Evolutionary conservation across 106 monocot genomes (phyloP).

Genomic region (Cymbidium sinense): DNA sequence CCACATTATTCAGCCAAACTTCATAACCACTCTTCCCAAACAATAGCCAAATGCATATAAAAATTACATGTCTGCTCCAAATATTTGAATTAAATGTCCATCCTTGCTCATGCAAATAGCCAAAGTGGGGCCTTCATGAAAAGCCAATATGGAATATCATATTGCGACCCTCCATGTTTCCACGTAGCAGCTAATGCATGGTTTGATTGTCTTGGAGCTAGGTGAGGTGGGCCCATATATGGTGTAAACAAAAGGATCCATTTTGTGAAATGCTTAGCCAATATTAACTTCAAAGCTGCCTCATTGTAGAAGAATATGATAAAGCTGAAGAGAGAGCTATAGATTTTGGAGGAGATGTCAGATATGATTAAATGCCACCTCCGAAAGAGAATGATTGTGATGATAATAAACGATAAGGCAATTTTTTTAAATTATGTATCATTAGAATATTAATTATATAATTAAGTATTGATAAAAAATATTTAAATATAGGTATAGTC

Average conservation of each 20-base stretch:
- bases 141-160: neutral
- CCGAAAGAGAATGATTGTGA: neutral
- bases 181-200: neutral
- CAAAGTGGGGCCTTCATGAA: neutral
- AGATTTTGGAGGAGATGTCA: slow-evolving; percentile 4
- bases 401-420: too few relatives aligned
- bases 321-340: neutral
- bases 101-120: neutral
- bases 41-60: too few relatives aligned
- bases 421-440: too few relatives aligned
- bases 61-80: neutral
- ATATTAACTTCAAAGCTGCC: neutral
- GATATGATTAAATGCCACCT: neutral
- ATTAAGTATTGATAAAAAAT: too few relatives aligned
- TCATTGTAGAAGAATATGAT: neutral
- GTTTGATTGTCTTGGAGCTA: neutral
- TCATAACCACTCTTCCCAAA: neutral
- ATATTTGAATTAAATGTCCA: neutral
- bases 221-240: neutral
- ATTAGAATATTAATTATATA: too few relatives aligned
- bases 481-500: too few relatives aligned
- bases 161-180: neutral
- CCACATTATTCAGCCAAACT: neutral
- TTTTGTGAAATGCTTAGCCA: neutral
- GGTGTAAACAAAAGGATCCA: neutral